Conservation (phyloP, 768 basidiomycete species). For the Phylloporus sp. region DNA sequence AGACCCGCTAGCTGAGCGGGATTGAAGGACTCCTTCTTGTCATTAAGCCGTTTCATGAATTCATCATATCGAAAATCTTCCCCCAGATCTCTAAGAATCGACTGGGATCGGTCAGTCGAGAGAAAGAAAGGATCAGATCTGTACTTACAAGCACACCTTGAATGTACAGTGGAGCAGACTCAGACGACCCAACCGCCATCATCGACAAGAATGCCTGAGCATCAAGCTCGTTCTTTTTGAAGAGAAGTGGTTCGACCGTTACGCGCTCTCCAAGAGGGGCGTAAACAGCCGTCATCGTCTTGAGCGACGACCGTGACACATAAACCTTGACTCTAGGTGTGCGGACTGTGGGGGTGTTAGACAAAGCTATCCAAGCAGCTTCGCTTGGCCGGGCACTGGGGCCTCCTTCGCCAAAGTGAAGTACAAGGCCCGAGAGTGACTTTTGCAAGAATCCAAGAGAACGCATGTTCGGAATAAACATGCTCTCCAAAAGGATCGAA, state of each 20-base stretch:
- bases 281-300: conserved; percentile 57
- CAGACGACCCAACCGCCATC: conserved; percentile 65
- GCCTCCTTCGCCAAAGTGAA: conserved; percentile 70
- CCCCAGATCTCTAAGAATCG: conserved; percentile 61
- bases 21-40: conserved; percentile 49
- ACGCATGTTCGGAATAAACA: conserved; percentile 52
- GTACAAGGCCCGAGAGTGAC: conserved; percentile 56
- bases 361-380: conserved; percentile 53
- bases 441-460: conserved; percentile 48
- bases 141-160: conserved; percentile 58
- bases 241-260: conserved; percentile 48
- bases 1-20: conserved; percentile 50
- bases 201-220: conserved; percentile 65
- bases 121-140: neutral
- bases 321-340: conserved; percentile 42
- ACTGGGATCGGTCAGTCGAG: conserved; percentile 23
- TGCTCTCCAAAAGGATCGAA: conserved; percentile 62
- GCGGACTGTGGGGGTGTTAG: conserved; percentile 30
- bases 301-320: conserved; percentile 57
- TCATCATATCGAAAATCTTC: conserved; percentile 49
- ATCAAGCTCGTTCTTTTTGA: conserved; percentile 59
- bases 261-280: conserved; percentile 45
- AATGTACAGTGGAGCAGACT: conserved; percentile 62
- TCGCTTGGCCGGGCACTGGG: conserved; percentile 53
- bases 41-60: conserved; percentile 45